Evolutionary conservation across 805 yeast genomes (phyloP), one percentile per base, ranked within the genome.

Genomic region (Metschnikowia vanudenii): DNA sequence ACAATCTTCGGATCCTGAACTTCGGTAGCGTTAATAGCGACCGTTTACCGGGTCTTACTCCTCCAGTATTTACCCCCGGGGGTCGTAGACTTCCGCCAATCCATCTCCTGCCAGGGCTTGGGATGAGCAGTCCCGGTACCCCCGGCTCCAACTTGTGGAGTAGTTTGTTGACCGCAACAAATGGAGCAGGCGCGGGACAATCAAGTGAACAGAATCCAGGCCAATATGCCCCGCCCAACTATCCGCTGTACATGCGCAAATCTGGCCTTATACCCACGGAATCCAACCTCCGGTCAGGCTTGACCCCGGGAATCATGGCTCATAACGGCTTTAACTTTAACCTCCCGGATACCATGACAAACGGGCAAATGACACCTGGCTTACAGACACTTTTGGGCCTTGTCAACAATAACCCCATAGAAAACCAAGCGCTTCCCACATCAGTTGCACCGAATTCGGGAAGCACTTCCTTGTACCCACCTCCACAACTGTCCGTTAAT

Each of bases 231-330:
- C 52, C 43, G 32, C 46, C 51, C 4, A 43, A 41, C 36, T 49
- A 46, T 37, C 38, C 44, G 36, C 71, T 63, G 51, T 67, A 67
- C 51, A 60, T 69, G 41, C 59, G 72, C 31, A 70, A 79, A 50
- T 62, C 87, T 0, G 92, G 89, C 0, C 68, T 88, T 38, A 84
- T 90, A 0, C 94, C 94, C 2, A 85, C 82, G 62, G 95, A 87
- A 59, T 79, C 88, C 4, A 76, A 81, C 41, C 54, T 88, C 41
- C 73, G 96, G 53, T 73, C 87, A 0, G 92, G 94, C 0, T 61
- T 84, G 22, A 83, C 91, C 0, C 91, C 91, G 0, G 87, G 82
- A 1, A 34, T 46, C 22, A 48, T 60, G 29, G 58, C 51, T 42
- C 62, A 53, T 12, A 50, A 51, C 7, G 57, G 59, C 13, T 64